Conservation (phyloP, 148 eudicot species). For the Fagopyrum homotropicum region DNA sequence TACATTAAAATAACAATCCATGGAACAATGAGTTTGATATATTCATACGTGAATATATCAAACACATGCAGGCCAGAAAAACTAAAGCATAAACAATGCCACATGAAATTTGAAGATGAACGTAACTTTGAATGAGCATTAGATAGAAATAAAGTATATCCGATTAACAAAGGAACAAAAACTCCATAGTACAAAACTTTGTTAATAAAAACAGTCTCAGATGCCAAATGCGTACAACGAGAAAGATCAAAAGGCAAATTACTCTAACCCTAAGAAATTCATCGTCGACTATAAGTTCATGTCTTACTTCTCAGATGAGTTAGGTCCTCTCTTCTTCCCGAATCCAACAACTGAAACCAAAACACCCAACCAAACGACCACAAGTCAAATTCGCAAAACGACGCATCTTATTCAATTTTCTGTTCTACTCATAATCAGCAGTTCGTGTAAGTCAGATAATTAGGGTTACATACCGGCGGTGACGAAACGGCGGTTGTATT, state of each 20-base stretch:
- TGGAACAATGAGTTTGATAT: no score
- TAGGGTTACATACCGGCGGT: conserved; percentile 54
- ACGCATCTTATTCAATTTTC: neutral
- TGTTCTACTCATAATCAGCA: neutral
- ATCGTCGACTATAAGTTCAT: neutral
- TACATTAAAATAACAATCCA: no score
- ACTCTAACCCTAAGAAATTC: neutral
- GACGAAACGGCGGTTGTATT: conserved; percentile 86
- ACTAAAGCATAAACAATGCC: no score
- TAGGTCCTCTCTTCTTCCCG: conserved; percentile 72
- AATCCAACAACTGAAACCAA: conserved; percentile 52
- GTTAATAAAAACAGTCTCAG: neutral
- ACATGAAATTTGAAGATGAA: no score
- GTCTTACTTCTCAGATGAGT: conserved; percentile 52
- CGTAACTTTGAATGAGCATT: neutral
- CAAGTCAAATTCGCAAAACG: neutral
- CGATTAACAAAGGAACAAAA: neutral
- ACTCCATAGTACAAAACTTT: neutral
- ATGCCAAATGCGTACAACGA: neutral
- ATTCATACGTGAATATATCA: no score
- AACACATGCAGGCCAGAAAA: no score
- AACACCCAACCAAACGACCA: neutral
- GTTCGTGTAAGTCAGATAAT: neutral
- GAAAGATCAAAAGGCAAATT: neutral
- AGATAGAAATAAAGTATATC: neutral